Base-by-base conservation (phyloP, 768 basidiomycete genomes). In the Leccinum pellstonianum region DNA sequence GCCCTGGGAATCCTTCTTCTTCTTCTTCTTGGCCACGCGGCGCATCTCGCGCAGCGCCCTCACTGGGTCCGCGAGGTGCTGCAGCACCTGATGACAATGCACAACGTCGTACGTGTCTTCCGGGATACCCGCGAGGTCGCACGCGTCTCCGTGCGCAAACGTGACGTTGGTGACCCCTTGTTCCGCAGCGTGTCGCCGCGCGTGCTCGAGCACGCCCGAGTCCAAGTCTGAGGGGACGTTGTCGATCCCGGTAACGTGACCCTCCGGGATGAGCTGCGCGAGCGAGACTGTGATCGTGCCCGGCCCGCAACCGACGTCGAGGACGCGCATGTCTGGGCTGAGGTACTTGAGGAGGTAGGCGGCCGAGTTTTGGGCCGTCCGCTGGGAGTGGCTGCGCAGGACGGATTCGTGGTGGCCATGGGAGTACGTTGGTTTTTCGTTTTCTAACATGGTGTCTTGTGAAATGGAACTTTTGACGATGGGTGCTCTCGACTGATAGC, bases 271-370 rank as follows among this genome's bases (percentile, higher is more conserved):
- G 58, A 72, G 70, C 1, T 58, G 58, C 2, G 81, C 81, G 21
- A 84, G 67, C 55, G 77, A 77, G 31, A 66, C 60, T 2, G 81
- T 81, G 67, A 83, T 83, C 14, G 79, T 80, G 0, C 81, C 83
- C 0, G 83, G 82, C 0, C 83, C 82, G 61, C 79, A 83, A 10
- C 82, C 82, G 37, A 83, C 65, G 64, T 84, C 83, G 47, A 84
- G 78, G 57, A 84, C 74, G 37, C 68, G 60, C 74, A 78, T 75
- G 50, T 65, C 55, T 1, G 77, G 76, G 25, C 72, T 67, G 31
- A 81, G 65, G 41, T 71, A 67, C 10, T 69, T 67, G 35, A 81
- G 56, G 23, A 83, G 71, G 64, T 77, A 78, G 0, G 70, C 71
- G 3, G 80, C 78, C 0, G 77, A 79, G 67, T 80, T 78, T 21